These are phyloP conservation scores for Paralagenidium karlingii DNA, from an alignment of 352 stramenopile species.

Conservation along the genomic window DNA sequence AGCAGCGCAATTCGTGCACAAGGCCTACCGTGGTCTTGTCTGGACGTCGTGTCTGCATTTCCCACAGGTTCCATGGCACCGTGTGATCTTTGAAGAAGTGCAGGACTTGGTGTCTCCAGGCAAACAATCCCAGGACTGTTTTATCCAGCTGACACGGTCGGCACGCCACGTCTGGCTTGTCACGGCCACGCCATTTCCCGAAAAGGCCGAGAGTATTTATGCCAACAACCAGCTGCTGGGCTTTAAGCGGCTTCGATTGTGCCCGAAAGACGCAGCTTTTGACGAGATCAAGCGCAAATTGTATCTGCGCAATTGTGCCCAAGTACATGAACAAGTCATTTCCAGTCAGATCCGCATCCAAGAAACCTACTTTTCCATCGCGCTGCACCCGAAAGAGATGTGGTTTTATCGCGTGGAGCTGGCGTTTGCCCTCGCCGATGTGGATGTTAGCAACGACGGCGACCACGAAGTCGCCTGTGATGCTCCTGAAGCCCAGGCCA, in stretches of 20 bases:
- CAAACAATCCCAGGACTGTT: slow-evolving; percentile 62
- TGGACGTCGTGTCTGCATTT: slow-evolving; percentile 56
- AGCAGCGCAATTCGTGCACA: slow-evolving; percentile 70
- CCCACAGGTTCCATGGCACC: slow-evolving; percentile 50
- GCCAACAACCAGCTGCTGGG: slow-evolving; percentile 82
- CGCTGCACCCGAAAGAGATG: slow-evolving; percentile 53
- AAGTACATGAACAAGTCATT: slow-evolving; percentile 73
- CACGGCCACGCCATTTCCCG: slow-evolving; percentile 72
- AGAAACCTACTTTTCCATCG: slow-evolving; percentile 60
- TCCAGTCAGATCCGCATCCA: slow-evolving; percentile 61
- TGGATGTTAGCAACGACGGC: slow-evolving; percentile 12
- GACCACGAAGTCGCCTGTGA: slow-evolving; percentile 25
- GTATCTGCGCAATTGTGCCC: slow-evolving; percentile 74
- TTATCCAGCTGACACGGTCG: slow-evolving; percentile 66
- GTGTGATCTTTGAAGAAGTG: slow-evolving; percentile 81
- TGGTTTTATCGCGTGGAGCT: slow-evolving; percentile 61
- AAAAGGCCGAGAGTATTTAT: slow-evolving; percentile 68
- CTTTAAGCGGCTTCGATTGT: slow-evolving; percentile 60
- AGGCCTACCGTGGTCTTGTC: slow-evolving; percentile 59
- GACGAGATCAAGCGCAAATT: slow-evolving; percentile 82
- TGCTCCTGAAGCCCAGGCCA: slow-evolving; percentile 18
- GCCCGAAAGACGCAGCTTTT: slow-evolving; percentile 60
- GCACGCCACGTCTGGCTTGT: slow-evolving; percentile 79
- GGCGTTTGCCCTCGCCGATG: slow-evolving; percentile 31
- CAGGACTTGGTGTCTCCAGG: slow-evolving; percentile 72